Conservation (phyloP, 352 stramenopile species). For the Thalassiosira hispida region DNA sequence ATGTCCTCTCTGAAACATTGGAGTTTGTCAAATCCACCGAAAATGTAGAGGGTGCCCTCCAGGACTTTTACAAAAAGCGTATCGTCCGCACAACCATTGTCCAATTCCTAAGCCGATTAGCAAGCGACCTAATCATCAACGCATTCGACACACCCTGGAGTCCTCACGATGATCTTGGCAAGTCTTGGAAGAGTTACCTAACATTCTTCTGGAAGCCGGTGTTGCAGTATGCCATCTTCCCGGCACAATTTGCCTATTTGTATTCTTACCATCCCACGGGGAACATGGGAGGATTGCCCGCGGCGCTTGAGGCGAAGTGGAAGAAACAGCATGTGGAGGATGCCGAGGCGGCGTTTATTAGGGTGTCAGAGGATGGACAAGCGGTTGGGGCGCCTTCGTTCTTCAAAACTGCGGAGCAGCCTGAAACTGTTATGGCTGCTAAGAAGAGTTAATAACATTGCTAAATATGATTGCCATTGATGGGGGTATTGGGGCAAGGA, state of each 20-base stretch:
- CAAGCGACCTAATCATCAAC: conserved; percentile 89
- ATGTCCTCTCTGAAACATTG: conserved; percentile 85
- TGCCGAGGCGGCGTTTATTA: conserved; percentile 72
- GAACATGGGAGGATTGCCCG: conserved; percentile 71
- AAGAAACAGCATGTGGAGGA: conserved; percentile 62
- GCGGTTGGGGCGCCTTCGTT: conserved; percentile 65
- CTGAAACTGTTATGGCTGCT: conserved; percentile 30
- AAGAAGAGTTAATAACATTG: conserved; percentile 31
- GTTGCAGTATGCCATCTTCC: conserved; percentile 84
- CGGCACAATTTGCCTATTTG: conserved; percentile 83
- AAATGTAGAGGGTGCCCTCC: conserved; percentile 74
- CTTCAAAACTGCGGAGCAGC: conserved; percentile 75
- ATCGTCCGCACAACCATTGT: conserved; percentile 85
- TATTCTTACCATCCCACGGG: conserved; percentile 84
- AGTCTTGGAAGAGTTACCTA: conserved; percentile 85
- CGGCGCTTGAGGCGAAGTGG: conserved; percentile 71
- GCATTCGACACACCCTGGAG: conserved; percentile 86
- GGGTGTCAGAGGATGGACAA: conserved; percentile 58
- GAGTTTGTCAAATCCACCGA: conserved; percentile 74
- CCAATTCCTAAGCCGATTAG: conserved; percentile 85
- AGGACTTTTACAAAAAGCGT: conserved; percentile 86
- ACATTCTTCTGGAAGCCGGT: conserved; percentile 87
- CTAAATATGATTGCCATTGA: not conserved
- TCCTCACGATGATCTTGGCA: conserved; percentile 81
- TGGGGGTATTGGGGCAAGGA: no score